Conservation (phyloP, 2,329 filamentous ascomycete species). For the Colletotrichum euphorbiae region DNA sequence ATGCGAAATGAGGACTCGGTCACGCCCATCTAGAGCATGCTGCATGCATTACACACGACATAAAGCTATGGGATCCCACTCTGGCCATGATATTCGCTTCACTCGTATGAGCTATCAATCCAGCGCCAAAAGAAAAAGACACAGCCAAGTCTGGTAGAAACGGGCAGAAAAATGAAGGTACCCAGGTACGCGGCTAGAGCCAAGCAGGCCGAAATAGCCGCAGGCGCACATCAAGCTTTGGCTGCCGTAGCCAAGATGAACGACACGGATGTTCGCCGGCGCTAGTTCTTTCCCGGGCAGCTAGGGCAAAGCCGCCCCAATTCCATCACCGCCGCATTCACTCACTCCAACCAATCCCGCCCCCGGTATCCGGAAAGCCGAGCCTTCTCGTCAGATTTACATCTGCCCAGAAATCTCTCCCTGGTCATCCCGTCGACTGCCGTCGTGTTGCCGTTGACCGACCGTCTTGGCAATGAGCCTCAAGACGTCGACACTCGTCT, state of each 20-base stretch:
- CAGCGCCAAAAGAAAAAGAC: too few relatives aligned
- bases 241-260: constrained; percentile 2
- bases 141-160: too few relatives aligned
- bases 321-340: not conserved
- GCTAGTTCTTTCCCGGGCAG: not conserved
- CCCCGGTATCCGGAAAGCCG: constrained; percentile 12
- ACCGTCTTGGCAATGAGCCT: constrained; percentile 16
- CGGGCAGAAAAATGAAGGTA: too few relatives aligned
- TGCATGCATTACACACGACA: too few relatives aligned
- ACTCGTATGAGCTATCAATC: too few relatives aligned
- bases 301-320: not conserved
- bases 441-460: constrained; percentile 1
- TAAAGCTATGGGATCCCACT: too few relatives aligned
- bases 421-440: constrained; percentile 13
- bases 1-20: too few relatives aligned
- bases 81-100: too few relatives aligned
- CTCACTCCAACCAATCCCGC: not conserved
- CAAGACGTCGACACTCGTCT: not conserved
- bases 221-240: constrained; percentile 16
- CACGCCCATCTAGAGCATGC: too few relatives aligned
- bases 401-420: constrained; percentile 6
- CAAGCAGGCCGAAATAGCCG: constrained; percentile 5
- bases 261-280: not conserved
- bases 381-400: constrained; percentile 14
- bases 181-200: not conserved